A percentile compares a stretch with the other conserved stretches of the same genome.
phyloP scores from a whole-genome alignment of 139 green algal species.

The Zygnema cylindricum region DNA sequence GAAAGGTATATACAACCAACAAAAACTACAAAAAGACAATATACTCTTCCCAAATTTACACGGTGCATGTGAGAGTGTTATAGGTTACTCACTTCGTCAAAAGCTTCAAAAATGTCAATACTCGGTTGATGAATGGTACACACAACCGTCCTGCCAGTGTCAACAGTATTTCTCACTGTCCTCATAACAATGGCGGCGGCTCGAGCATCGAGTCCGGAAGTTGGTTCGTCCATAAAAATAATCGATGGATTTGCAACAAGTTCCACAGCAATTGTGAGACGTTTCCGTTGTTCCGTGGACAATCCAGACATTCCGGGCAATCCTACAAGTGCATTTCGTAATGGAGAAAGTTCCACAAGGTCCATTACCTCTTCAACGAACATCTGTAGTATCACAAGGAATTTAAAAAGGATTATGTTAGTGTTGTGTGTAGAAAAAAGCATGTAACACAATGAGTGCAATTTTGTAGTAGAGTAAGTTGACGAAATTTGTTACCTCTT shows the following conservation, averaged over 20 bases:
- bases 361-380: slow-evolving; percentile 77
- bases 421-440: too few relatives aligned
- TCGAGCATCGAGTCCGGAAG: slow-evolving; percentile 68
- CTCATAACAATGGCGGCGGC: slow-evolving; percentile 75
- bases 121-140: slow-evolving; percentile 73
- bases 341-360: slow-evolving; percentile 76
- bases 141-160: slow-evolving; percentile 69
- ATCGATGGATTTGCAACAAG: slow-evolving; percentile 81
- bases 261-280: slow-evolving; percentile 92
- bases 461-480: too few relatives aligned
- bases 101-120: slow-evolving; percentile 59
- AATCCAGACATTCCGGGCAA: slow-evolving; percentile 26
- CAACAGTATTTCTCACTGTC: slow-evolving; percentile 56
- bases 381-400: too few relatives aligned
- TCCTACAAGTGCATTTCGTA: slow-evolving; percentile 68
- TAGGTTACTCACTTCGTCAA: slow-evolving; percentile 44
- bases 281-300: slow-evolving; percentile 86
- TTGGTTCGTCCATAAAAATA: slow-evolving; percentile 70
- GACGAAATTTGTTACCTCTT: too few relatives aligned
- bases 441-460: too few relatives aligned
- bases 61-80: not conserved
- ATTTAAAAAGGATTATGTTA: too few relatives aligned
- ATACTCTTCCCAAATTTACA: too few relatives aligned
- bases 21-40: too few relatives aligned
- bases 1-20: too few relatives aligned